These are phyloP conservation scores for Xylaria venustula DNA, from an alignment of 495 filamentous ascomycete genomes.

Conservation along the genomic window DNA sequence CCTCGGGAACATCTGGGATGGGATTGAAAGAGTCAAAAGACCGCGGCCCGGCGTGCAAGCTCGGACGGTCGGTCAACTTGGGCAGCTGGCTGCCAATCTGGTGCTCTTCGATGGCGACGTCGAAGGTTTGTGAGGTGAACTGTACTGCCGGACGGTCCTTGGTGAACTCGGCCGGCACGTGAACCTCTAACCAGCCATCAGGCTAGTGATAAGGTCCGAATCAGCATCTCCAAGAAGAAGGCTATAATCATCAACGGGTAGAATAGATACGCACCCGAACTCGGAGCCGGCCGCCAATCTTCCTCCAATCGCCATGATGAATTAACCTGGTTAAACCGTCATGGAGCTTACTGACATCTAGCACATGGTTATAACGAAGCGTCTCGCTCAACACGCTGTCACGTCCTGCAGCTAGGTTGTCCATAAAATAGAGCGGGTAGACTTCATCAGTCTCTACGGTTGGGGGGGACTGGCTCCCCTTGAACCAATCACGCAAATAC, in stretches of 20 bases:
- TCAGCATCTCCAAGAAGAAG: not conserved
- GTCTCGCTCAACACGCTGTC: conserved; percentile 7
- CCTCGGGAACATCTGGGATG: not conserved
- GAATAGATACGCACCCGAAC: not conserved
- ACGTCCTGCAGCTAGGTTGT: conserved; percentile 2
- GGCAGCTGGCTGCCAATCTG: conserved; percentile 3
- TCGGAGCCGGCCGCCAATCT: conserved; percentile 6
- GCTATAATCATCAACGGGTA: not conserved
- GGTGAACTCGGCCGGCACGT: not conserved
- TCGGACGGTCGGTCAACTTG: not conserved
- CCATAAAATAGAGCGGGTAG: conserved; percentile 9
- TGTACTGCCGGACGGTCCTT: conserved; percentile 1
- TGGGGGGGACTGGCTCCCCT: not conserved
- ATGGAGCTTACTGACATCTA: conserved; percentile 5
- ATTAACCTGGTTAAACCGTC: not conserved
- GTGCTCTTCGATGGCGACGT: conserved; percentile 3
- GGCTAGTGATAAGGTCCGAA: not conserved
- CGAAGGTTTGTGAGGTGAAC: not conserved
- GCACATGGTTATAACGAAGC: conserved; percentile 9
- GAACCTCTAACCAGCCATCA: not conserved
- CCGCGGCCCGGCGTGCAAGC: not conserved
- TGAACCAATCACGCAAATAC: not conserved
- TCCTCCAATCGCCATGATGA: conserved; percentile 5
- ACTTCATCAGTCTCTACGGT: conserved; percentile 3
- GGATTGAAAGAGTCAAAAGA: conserved; percentile 3